phyloP scores from a whole-genome alignment of 2,329 filamentous ascomycete species.

The Trichoderma brevicompactum region DNA sequence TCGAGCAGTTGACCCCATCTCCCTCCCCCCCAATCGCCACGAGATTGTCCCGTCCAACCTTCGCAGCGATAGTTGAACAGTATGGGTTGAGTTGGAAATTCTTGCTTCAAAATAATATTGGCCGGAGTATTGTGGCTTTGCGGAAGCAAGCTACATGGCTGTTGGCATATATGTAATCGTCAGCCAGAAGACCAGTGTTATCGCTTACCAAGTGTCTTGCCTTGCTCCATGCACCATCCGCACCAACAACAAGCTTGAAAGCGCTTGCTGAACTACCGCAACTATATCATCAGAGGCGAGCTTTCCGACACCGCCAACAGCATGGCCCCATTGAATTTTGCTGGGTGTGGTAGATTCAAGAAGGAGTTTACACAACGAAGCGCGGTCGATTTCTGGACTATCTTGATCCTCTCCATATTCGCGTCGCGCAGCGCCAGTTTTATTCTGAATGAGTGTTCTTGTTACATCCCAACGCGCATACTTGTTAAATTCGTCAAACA shows the following conservation, averaged over 20 bases:
- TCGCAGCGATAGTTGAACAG: neutral
- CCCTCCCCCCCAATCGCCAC: slow-evolving; percentile 3
- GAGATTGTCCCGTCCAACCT: neutral
- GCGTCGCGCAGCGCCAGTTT: slow-evolving; percentile 44
- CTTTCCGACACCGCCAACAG: neutral
- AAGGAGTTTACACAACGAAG: slow-evolving; percentile 47
- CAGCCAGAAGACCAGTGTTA: too few species aligned
- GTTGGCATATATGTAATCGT: too few species aligned
- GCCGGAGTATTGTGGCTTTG: slow-evolving; percentile 22
- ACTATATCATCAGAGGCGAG: slow-evolving; percentile 35
- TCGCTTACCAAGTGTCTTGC: slow-evolving; percentile 35
- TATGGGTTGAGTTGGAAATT: slow-evolving; percentile 10
- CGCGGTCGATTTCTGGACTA: slow-evolving; percentile 49
- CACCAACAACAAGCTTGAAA: slow-evolving; percentile 48
- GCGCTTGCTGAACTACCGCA: slow-evolving; percentile 38
- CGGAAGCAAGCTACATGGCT: slow-evolving; percentile 33
- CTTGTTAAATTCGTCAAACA: slow-evolving; percentile 56
- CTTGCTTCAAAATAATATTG: slow-evolving; percentile 15
- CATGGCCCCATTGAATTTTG: slow-evolving; percentile 48
- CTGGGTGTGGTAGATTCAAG: slow-evolving; percentile 48
- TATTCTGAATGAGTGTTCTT: slow-evolving; percentile 54
- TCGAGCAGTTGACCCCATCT: slow-evolving; percentile 23
- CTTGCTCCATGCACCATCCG: slow-evolving; percentile 47
- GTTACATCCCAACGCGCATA: slow-evolving; percentile 52
- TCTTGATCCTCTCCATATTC: slow-evolving; percentile 34